Conservation (phyloP, 2,329 filamentous ascomycete species). For the Cordyceps pruinosa region DNA sequence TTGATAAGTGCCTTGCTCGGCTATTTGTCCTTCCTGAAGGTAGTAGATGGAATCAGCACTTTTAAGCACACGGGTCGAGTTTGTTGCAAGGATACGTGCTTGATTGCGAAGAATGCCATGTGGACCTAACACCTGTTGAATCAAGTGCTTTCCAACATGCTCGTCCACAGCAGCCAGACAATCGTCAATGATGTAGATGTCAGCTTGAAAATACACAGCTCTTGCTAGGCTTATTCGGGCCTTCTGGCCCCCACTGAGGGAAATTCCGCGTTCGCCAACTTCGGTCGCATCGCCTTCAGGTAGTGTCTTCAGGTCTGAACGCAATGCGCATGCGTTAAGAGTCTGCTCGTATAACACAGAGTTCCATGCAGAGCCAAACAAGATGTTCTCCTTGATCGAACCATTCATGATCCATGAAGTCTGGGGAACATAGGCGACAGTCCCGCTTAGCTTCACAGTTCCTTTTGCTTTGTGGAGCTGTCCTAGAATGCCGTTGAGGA, state of each 20-base stretch:
- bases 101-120: constrained; percentile 70
- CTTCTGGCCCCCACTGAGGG: constrained; percentile 83
- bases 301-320: constrained; percentile 76
- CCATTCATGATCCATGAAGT: constrained; percentile 91
- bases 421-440: constrained; percentile 81
- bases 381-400: constrained; percentile 83
- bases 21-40: constrained; percentile 66
- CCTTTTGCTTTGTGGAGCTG: constrained; percentile 81
- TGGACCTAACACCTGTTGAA: constrained; percentile 77
- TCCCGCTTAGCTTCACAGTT: constrained; percentile 68
- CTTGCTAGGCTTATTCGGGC: constrained; percentile 78
- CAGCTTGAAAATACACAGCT: constrained; percentile 82
- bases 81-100: constrained; percentile 80
- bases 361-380: constrained; percentile 85
- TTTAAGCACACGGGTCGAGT: constrained; percentile 77
- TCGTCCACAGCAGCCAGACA: constrained; percentile 85
- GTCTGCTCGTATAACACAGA: constrained; percentile 82
- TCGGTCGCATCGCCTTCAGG: constrained; percentile 88
- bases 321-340: constrained; percentile 73
- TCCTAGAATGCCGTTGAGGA: constrained; percentile 73
- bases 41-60: constrained; percentile 78
- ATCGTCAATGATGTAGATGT: constrained; percentile 84
- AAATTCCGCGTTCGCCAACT: constrained; percentile 86
- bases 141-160: constrained; percentile 82
- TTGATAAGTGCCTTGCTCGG: constrained; percentile 76